Evolutionary conservation across 2,329 filamentous ascomycete genomes (phyloP), one percentile per base, ranked within the genome.

Genomic region (Cercospora zeae-maydis): DNA sequence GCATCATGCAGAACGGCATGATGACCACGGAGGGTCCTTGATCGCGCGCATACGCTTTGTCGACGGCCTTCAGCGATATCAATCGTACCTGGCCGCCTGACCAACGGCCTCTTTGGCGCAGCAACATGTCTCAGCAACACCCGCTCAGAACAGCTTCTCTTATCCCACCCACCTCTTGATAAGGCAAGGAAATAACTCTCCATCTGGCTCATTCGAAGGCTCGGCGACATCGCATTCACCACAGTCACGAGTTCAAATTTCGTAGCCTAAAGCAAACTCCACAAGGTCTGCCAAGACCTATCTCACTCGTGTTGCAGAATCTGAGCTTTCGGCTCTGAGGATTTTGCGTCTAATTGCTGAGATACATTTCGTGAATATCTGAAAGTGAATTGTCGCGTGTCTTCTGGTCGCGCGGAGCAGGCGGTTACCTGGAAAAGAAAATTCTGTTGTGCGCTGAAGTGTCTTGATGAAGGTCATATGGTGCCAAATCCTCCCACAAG

Each of bases 281-380:
- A 83, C 87, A 87, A 83, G 83, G 89, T 87, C 88, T 91, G 88
- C 89, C 89, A 91, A 91, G 88, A 87, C 88, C 83, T 27, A 60
- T 87, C 91, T 92, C 89, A 87, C 86, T 91, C 89, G 90, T 93
- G 90, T 93, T 93, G 91, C 91, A 92, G 86, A 85, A 82, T 90
- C 84, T 77, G 83, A 90, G 87, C 86, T 27, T 78, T 27, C 79
- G 80, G 88, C 88, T 75, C 87, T 90, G 89, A 92, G 84, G 85
- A 86, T 83, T 85, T 88, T 92, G 91, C 89, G 90, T 93, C 91
- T 88, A 91, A 86, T 84, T 84, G 65, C 27, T 67, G 67, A 69
- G 67, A 67, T 66, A 69, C 67, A 69, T 61, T 19, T 45, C 63
- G 58, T 45, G 6, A 21, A 2, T 21, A 5, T 21, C 2, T 7